A percentile compares a stretch with the other conserved stretches of the same genome.
Conservation (phyloP, 2,329 filamentous ascomycete genomes). For the Fusarium ramigenum region DNA sequence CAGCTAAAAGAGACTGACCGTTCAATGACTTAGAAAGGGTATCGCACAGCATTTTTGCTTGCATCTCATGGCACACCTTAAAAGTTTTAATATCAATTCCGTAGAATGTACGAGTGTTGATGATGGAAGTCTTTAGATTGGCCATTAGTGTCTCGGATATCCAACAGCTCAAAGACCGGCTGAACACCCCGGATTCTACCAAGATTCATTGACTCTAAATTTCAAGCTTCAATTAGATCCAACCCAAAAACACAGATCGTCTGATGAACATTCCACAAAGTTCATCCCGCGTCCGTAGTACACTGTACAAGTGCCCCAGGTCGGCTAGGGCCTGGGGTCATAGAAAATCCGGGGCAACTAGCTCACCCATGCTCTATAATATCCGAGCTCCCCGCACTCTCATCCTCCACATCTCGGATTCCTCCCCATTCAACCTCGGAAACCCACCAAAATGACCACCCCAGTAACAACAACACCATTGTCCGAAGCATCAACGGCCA, state of each 20-base stretch:
- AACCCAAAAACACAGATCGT: background rate
- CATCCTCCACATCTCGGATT: background rate
- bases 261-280: background rate
- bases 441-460: conserved; percentile 17
- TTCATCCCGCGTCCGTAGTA: background rate
- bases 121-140: background rate
- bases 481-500: conserved; percentile 24
- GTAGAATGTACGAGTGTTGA: too few relatives aligned
- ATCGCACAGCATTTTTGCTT: too few relatives aligned
- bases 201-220: too few relatives aligned
- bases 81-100: too few relatives aligned
- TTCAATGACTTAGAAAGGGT: too few relatives aligned
- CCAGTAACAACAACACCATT: conserved; percentile 21
- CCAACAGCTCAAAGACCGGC: too few relatives aligned
- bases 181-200: too few relatives aligned
- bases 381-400: conserved; percentile 5
- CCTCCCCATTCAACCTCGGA: conserved; percentile 19
- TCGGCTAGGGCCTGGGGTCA: background rate
- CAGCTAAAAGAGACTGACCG: too few relatives aligned
- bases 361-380: background rate
- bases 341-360: background rate
- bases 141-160: too few relatives aligned
- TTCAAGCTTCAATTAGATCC: background rate
- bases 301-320: too few relatives aligned
- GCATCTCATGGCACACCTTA: too few relatives aligned